phyloP scores from a whole-genome alignment of 2,329 filamentous ascomycete species.

The Arthrobotrys sphaeroides region DNA sequence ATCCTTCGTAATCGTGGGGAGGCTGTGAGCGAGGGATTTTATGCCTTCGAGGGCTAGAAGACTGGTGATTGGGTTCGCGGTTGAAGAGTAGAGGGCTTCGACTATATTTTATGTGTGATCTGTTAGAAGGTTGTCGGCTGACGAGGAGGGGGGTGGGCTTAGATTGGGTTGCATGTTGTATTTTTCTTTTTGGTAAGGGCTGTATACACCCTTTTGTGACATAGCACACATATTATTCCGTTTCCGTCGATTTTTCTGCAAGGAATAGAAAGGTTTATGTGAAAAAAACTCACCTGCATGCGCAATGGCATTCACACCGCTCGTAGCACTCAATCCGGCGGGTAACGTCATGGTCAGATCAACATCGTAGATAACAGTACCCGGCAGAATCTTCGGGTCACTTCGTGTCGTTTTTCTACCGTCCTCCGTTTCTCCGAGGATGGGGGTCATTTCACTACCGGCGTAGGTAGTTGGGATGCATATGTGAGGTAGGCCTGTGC shows the following conservation, averaged over 20 bases:
- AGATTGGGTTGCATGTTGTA: slow-evolving; percentile 35
- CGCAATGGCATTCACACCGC: slow-evolving; percentile 73
- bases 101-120: slow-evolving; percentile 59
- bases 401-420: slow-evolving; percentile 69
- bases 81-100: slow-evolving; percentile 71
- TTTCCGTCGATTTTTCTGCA: not conserved
- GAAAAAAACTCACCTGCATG: slow-evolving; percentile 63
- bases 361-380: slow-evolving; percentile 72
- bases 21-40: slow-evolving; percentile 65
- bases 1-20: slow-evolving; percentile 67
- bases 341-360: slow-evolving; percentile 71
- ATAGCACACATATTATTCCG: slow-evolving; percentile 10
- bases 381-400: slow-evolving; percentile 70
- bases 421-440: slow-evolving; percentile 70
- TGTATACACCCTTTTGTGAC: slow-evolving; percentile 32
- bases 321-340: slow-evolving; percentile 66
- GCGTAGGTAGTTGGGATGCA: slow-evolving; percentile 72
- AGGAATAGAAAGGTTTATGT: not conserved
- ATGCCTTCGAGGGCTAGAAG: slow-evolving; percentile 70
- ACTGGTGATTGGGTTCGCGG: slow-evolving; percentile 70
- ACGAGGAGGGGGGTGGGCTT: not conserved
- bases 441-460: slow-evolving; percentile 72
- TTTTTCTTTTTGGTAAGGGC: slow-evolving; percentile 29
- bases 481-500: slow-evolving; percentile 68
- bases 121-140: not conserved